These are phyloP conservation scores for Lasiodiplodia sp. DNA, from an alignment of 2,329 filamentous ascomycete species.

Conservation along the genomic window DNA sequence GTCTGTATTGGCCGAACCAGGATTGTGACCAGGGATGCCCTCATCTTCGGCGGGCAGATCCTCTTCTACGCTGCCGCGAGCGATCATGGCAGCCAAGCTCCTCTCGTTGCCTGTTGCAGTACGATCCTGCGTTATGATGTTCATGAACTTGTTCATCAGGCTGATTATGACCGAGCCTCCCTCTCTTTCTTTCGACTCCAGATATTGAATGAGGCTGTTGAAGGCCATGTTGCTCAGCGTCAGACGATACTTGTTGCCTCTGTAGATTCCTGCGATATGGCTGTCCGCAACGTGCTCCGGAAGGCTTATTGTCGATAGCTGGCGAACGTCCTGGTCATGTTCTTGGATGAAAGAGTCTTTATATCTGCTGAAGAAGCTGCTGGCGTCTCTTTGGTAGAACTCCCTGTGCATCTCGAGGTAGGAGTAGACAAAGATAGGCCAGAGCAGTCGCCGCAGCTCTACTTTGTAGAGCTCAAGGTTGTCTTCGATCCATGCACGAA, in stretches of 20 bases:
- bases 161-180: constrained; percentile 81
- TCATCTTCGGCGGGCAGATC: constrained; percentile 71
- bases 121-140: constrained; percentile 66
- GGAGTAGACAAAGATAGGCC: constrained; percentile 94
- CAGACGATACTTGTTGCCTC: constrained; percentile 85
- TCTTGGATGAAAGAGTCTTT: constrained; percentile 75
- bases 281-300: constrained; percentile 82
- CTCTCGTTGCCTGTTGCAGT: constrained; percentile 61
- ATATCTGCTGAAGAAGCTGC: constrained; percentile 74
- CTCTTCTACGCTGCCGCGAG: constrained; percentile 61
- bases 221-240: constrained; percentile 88
- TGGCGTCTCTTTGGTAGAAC: constrained; percentile 74
- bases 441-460: constrained; percentile 85
- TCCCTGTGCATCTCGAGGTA: constrained; percentile 81
- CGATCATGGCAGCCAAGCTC: constrained; percentile 67
- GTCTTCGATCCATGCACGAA: constrained; percentile 87
- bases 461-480: constrained; percentile 95
- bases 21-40: constrained; percentile 72
- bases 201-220: constrained; percentile 82
- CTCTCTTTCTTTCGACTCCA: constrained; percentile 84
- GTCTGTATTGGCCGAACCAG: constrained; percentile 67
- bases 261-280: constrained; percentile 79
- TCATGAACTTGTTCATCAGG: constrained; percentile 70
- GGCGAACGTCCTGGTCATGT: constrained; percentile 81
- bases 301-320: constrained; percentile 75